A percentile compares a stretch with the other conserved stretches of the same genome.
These are phyloP conservation scores for Jackrogersella multiformis DNA, from an alignment of 495 filamentous ascomycete species.

Conservation along the genomic window DNA sequence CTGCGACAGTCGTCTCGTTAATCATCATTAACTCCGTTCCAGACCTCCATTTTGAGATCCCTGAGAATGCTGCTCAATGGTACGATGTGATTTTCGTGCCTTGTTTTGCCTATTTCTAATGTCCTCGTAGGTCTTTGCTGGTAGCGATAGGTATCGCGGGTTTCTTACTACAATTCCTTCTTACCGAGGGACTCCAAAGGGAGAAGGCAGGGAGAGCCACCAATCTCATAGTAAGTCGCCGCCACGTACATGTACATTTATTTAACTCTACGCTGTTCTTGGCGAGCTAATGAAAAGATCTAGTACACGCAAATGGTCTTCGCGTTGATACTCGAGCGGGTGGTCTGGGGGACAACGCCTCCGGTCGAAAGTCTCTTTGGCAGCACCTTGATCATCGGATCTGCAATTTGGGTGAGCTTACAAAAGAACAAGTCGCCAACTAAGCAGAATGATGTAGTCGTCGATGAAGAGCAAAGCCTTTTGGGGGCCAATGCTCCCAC, in stretches of 20 bases:
- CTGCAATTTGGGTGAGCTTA: slow-evolving; percentile 77
- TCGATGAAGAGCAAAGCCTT: slow-evolving; percentile 50
- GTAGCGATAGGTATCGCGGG: slow-evolving; percentile 73
- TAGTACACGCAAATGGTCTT: slow-evolving; percentile 83
- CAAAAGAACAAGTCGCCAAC: slow-evolving; percentile 46
- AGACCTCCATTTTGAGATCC: slow-evolving; percentile 68
- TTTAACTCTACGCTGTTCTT: background rate
- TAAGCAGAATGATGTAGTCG: slow-evolving; percentile 14
- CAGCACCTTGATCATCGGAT: slow-evolving; percentile 73
- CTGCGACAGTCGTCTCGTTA: slow-evolving; percentile 66
- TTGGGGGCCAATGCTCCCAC: slow-evolving; percentile 30
- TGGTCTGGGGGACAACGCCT: slow-evolving; percentile 77
- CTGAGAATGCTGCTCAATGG: slow-evolving; percentile 70
- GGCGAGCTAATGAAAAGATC: background rate
- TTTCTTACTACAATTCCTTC: slow-evolving; percentile 79
- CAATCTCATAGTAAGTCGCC: slow-evolving; percentile 67
- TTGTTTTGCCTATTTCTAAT: background rate
- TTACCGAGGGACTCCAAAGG: slow-evolving; percentile 77
- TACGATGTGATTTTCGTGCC: slow-evolving; percentile 8
- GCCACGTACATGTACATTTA: background rate
- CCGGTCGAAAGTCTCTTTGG: slow-evolving; percentile 70
- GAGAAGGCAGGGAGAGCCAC: slow-evolving; percentile 74
- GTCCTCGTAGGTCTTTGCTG: slow-evolving; percentile 53
- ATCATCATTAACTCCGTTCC: slow-evolving; percentile 48
- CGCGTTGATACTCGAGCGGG: slow-evolving; percentile 75